phyloP scores from a whole-genome alignment of 768 basidiomycete genomes.

The Solioccasus polychromus region DNA sequence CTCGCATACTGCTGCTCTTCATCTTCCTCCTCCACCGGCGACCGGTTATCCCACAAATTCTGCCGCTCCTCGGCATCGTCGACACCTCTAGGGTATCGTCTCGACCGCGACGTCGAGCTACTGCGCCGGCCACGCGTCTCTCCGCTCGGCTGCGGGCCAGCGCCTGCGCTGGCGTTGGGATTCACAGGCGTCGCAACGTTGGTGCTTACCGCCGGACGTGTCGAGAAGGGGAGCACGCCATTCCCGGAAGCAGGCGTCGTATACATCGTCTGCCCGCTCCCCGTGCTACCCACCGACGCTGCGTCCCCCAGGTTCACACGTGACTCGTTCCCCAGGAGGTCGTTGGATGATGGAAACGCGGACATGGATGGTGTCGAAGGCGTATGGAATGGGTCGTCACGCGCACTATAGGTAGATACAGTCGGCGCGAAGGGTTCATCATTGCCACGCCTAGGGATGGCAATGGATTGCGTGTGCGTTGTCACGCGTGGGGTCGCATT shows the following conservation, averaged over 20 bases:
- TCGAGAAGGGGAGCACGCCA: neutral
- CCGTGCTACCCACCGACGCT: conserved; percentile 6
- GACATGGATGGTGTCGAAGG: conserved; percentile 30
- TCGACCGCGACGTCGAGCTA: conserved; percentile 46
- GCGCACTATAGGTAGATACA: conserved; percentile 6
- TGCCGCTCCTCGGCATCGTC: conserved; percentile 64
- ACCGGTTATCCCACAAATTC: conserved; percentile 46
- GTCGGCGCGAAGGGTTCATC: conserved; percentile 33
- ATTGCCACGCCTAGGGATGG: conserved; percentile 23
- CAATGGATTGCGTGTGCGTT: conserved; percentile 27
- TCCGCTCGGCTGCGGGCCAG: neutral
- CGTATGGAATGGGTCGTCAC: conserved; percentile 28
- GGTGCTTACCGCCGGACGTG: too few species aligned
- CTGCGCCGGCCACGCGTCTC: conserved; percentile 31
- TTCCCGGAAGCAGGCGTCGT: conserved; percentile 8
- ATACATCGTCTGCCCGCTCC: conserved; percentile 20
- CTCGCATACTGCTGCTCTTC: conserved; percentile 17
- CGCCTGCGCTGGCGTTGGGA: neutral
- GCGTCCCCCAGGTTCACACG: neutral
- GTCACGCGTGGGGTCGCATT: conserved; percentile 15
- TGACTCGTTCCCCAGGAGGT: conserved; percentile 5
- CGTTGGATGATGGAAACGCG: conserved; percentile 23
- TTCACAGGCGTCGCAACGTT: too few species aligned
- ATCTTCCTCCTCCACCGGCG: conserved; percentile 21
- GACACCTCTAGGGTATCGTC: conserved; percentile 41